These are phyloP conservation scores for Phenoliferia sp. DNA, from an alignment of 1,284 basidiomycete genomes.

Conservation along the genomic window DNA sequence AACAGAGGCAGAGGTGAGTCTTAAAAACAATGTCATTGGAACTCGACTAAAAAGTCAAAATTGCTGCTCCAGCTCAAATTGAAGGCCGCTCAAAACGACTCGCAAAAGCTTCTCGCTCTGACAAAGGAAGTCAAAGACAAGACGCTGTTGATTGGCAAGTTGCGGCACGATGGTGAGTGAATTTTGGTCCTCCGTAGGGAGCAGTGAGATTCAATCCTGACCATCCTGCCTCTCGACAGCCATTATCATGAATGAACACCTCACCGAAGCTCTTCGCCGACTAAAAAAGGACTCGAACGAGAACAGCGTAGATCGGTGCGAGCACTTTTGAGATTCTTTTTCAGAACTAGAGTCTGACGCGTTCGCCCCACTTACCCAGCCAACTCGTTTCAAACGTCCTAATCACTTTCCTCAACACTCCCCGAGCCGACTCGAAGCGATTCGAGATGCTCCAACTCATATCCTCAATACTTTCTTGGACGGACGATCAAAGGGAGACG, in stretches of 20 bases:
- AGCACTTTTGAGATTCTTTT: constrained; percentile 1
- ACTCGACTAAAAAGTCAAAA: not conserved
- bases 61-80: constrained; percentile 45
- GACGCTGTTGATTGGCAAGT: constrained; percentile 80
- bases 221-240: constrained; percentile 50
- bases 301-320: constrained; percentile 73
- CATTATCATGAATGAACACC: constrained; percentile 93
- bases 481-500: constrained; percentile 79
- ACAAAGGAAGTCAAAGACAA: constrained; percentile 94
- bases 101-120: constrained; percentile 60
- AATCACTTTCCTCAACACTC: constrained; percentile 84
- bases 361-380: constrained; percentile 39
- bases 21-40: too few relatives aligned
- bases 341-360: not conserved
- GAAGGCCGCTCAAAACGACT: constrained; percentile 66
- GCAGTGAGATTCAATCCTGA: too few relatives aligned
- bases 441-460: constrained; percentile 94
- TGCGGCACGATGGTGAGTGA: constrained; percentile 80
- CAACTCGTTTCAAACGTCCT: constrained; percentile 92
- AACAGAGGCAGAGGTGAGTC: constrained; percentile 69
- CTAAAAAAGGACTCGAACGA: constrained; percentile 79
- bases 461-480: constrained; percentile 83
- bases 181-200: too few relatives aligned
- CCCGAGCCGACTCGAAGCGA: constrained; percentile 84
- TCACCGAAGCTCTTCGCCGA: constrained; percentile 93